Evolutionary conservation across 1,284 basidiomycete species (phyloP), one percentile per base, ranked within the genome.

Genomic region (Pseudomicrostroma phylloplanum): DNA sequence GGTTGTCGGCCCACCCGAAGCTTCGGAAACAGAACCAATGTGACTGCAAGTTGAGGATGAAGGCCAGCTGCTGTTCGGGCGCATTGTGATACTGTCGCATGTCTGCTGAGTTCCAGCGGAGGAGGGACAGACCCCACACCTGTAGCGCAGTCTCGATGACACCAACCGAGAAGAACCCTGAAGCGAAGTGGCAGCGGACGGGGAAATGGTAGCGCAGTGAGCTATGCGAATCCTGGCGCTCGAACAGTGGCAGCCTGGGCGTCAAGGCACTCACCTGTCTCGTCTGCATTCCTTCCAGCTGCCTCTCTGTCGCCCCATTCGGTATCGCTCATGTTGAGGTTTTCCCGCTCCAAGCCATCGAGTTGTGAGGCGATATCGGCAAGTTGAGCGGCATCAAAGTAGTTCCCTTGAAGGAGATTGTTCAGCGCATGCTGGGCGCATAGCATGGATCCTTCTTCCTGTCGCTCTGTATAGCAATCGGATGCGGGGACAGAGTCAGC

Each of bases 381-480:
- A 9, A 78, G 69, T 56, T 78, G 76, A 0, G 67, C 66, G 1
- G 76, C 67, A 58, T 78, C 76, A 56, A 71, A 77, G 62, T 71
- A 75, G 25, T 73, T 64, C 2, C 73, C 75, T 58, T 78, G 76
- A 1, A 78, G 66, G 0, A 78, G 60, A 0, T 66, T 64, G 55
- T 78, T 78, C 61, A 78, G 67, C 0, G 72, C 72, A 56, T 78
- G 76, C 64, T 78, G 76, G 0, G 76, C 76, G 58, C 76, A 78
- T 21, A 78, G 70, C 76, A 78, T 78, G 26, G 71, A 74, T 0
- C 76, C 76, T 2, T 54, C 56, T 23, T 78, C 76, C 55, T 78
- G 76, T 1, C 64, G 61, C 59, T 78, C 70, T 43, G 39, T 21
- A 40, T 21, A 15, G 11, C 19, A 40, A 42, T 17, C 17, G 41